These are phyloP conservation scores for Chytridiales sp. DNA, from an alignment of 371 early-diverging fungal genomes.

Conservation along the genomic window DNA sequence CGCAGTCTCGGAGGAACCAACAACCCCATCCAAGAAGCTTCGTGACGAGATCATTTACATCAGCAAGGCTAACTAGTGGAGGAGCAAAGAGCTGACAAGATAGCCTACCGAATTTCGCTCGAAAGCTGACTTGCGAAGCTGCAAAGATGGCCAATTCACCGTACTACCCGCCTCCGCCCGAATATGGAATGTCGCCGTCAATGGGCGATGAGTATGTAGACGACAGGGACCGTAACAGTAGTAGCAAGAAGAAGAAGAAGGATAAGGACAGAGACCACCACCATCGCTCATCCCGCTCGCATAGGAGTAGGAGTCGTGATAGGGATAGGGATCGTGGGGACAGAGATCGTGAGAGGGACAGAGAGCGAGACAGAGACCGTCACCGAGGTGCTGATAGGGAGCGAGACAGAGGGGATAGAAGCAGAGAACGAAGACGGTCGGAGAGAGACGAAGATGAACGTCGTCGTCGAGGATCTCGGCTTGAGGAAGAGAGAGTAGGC, in stretches of 20 bases:
- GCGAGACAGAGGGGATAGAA: slow-evolving; percentile 15
- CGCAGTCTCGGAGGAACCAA: no score
- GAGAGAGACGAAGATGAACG: neutral
- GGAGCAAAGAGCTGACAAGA: no score
- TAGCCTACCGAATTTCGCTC: no score
- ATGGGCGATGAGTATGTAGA: neutral
- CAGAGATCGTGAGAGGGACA: slow-evolving; percentile 30
- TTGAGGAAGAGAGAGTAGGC: neutral
- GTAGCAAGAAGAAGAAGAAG: slow-evolving; percentile 15
- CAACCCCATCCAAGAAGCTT: no score
- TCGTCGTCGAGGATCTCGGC: neutral
- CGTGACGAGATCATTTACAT: no score
- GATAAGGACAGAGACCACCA: neutral
- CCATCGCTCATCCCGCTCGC: neutral
- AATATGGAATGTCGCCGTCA: neutral
- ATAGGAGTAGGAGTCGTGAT: slow-evolving; percentile 2
- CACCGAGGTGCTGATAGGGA: slow-evolving; percentile 25
- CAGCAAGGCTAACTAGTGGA: no score
- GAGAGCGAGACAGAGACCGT: slow-evolving; percentile 18
- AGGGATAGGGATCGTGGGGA: slow-evolving; percentile 14
- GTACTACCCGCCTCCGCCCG: neutral
- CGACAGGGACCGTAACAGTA: neutral
- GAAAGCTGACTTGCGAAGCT: no score
- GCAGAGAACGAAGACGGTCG: slow-evolving; percentile 17
- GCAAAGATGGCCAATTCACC: no score